Base-by-base conservation (phyloP, 306 rosid species). In the Prunus dulcis region DNA sequence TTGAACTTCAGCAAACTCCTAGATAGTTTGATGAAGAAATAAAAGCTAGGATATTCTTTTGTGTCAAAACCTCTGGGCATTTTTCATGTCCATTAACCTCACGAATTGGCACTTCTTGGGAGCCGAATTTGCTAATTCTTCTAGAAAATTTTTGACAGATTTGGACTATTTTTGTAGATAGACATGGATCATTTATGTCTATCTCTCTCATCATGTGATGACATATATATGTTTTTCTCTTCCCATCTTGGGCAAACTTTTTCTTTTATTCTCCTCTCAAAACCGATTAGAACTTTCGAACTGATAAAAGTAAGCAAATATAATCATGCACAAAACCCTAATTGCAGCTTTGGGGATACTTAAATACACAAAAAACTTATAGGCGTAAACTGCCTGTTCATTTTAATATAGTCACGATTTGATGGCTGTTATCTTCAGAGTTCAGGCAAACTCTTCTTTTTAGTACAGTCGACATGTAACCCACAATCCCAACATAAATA, bases 401-500 rank as follows among this genome's bases (percentile, higher is more conserved):
- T 75, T 52, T 53, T 53, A 19, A 64, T 76, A 23, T 69, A 2
- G 6, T 69, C 41, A 12, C 34, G 2, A 19, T 19, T 6, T 18
- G 38, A 57, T 46, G 71, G 69, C 17, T 46, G 61, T 27, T 49
- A 57, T 46, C 52, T 78, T 70, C 38, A 22, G 32, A 62, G 43
- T 71, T 34, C 17, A 69, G 80, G 27, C 67, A 67, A 45, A 53
- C 38, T 38, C 60, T 63, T 53, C 34, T 53, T 73, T 38, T 67
- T 45, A 41, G 69, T 56, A 78, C 72, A 52, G 77, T 22, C 2
- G 3, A 27, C 47, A 12, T 46, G 80, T 22, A 64, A 19, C 49
- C 78, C 41, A 65, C 55, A 73, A 73, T 73, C 78, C 74, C 78
- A 65, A 72, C 78, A 72, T 73, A 43, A 55, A 38, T 27, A 79